Evolutionary conservation across 2,329 filamentous ascomycete genomes (phyloP).

Genomic region (Talaromyces piceae): DNA sequence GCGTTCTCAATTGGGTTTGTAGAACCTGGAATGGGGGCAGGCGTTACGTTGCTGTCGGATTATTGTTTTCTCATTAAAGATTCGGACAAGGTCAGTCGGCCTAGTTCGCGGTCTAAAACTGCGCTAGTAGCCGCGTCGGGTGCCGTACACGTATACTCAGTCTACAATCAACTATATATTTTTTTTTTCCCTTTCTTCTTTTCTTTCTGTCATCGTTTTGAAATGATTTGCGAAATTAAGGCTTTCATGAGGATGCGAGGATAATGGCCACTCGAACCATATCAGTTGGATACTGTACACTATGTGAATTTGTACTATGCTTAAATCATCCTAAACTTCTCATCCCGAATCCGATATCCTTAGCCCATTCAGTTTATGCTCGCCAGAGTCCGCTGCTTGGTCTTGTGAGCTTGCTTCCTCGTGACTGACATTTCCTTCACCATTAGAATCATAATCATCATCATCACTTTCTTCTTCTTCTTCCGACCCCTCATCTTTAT

Average conservation of each 20-base stretch:
- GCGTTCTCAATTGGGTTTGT: background rate
- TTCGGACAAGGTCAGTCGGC: background rate
- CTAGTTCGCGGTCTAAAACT: conserved; percentile 14
- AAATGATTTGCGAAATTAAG: too few species aligned
- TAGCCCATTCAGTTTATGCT: conserved; percentile 24
- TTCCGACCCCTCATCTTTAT: conserved; percentile 37
- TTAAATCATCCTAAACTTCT: background rate
- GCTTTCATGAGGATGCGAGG: too few species aligned
- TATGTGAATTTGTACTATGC: too few species aligned
- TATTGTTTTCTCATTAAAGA: background rate
- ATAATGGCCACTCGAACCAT: too few species aligned
- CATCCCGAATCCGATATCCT: conserved; percentile 22
- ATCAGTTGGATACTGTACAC: too few species aligned
- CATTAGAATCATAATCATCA: conserved; percentile 22
- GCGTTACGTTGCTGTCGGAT: background rate
- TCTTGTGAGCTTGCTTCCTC: conserved; percentile 5
- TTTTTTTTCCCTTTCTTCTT: too few species aligned
- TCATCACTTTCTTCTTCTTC: too few species aligned
- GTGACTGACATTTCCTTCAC: conserved; percentile 28
- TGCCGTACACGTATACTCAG: too few species aligned
- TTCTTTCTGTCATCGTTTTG: too few species aligned
- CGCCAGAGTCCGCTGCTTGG: conserved; percentile 20
- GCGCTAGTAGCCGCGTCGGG: conserved; percentile 29
- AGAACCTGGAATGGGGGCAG: background rate
- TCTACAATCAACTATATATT: too few species aligned